These are phyloP conservation scores for Rosa chinensis DNA, from an alignment of 306 rosid species.

Conservation along the genomic window DNA sequence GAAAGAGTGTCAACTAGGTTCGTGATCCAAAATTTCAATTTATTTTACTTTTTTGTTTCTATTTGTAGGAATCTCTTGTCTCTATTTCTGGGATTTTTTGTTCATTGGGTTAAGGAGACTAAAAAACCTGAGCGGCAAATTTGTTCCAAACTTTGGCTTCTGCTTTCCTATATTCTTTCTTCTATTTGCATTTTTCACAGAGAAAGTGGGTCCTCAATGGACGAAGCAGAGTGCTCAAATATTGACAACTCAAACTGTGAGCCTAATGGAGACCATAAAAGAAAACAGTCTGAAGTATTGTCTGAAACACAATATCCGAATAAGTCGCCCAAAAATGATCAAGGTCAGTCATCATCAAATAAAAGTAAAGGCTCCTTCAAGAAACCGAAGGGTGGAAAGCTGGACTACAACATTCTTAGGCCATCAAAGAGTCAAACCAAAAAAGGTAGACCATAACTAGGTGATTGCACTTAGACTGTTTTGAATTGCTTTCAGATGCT, in stretches of 20 bases:
- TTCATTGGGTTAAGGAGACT: neutral
- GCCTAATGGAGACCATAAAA: constrained; percentile 51
- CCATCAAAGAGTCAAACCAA: constrained; percentile 47
- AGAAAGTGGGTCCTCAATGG: constrained; percentile 46
- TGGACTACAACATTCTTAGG: constrained; percentile 75
- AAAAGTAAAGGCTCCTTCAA: constrained; percentile 54
- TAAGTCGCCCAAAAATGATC: constrained; percentile 53
- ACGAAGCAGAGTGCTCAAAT: constrained; percentile 38
- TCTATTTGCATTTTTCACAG: constrained; percentile 43
- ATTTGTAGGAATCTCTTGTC: neutral
- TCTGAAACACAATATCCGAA: constrained; percentile 46
- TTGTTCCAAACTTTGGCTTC: neutral
- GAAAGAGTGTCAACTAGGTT: constrained; percentile 55
- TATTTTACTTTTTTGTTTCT: neutral
- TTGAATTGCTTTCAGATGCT: neutral
- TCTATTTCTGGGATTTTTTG: neutral
- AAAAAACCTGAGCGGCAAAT: neutral
- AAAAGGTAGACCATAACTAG: constrained; percentile 38
- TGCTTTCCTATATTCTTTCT: constrained; percentile 5
- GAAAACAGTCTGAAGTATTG: constrained; percentile 52
- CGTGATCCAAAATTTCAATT: constrained; percentile 21
- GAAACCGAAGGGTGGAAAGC: constrained; percentile 63
- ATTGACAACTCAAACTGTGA: constrained; percentile 19
- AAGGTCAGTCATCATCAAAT: constrained; percentile 33
- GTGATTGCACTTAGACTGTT: constrained; percentile 25